These are phyloP conservation scores for Iris macrosiphon DNA, from an alignment of 106 monocot species.

Conservation along the genomic window DNA sequence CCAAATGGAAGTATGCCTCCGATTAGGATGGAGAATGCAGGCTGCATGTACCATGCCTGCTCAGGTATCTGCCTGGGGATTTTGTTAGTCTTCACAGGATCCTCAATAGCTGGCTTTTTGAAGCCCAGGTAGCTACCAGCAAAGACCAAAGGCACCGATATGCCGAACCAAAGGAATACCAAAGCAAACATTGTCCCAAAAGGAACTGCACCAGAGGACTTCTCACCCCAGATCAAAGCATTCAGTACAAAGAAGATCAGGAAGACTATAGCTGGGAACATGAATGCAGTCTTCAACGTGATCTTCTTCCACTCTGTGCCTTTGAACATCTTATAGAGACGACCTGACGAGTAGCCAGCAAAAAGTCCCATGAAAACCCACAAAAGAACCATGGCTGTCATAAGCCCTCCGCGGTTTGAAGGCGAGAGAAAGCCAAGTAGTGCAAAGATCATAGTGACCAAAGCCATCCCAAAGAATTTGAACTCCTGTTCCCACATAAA, in stretches of 20 bases:
- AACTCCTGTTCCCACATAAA: slow-evolving; percentile 72
- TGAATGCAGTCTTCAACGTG: slow-evolving; percentile 55
- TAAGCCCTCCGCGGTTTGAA: slow-evolving; percentile 64
- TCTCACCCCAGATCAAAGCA: slow-evolving; percentile 68
- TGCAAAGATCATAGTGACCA: slow-evolving; percentile 71
- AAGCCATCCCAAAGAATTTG: slow-evolving; percentile 65
- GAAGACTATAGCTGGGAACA: slow-evolving; percentile 62
- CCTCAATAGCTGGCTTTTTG: slow-evolving; percentile 58
- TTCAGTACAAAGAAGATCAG: slow-evolving; percentile 59
- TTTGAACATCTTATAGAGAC: slow-evolving; percentile 70
- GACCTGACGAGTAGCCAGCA: slow-evolving; percentile 58
- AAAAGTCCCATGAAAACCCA: slow-evolving; percentile 82
- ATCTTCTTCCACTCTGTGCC: slow-evolving; percentile 70
- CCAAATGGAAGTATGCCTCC: slow-evolving; percentile 69
- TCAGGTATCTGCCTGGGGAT: slow-evolving; percentile 67
- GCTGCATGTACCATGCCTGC: slow-evolving; percentile 81
- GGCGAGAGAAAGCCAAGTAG: slow-evolving; percentile 64
- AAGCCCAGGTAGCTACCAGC: slow-evolving; percentile 59
- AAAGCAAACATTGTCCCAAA: slow-evolving; percentile 78
- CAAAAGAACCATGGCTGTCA: slow-evolving; percentile 72
- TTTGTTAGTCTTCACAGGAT: slow-evolving; percentile 67
- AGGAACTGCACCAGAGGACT: slow-evolving; percentile 71
- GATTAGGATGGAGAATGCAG: slow-evolving; percentile 60
- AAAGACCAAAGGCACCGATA: slow-evolving; percentile 65
- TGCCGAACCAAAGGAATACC: slow-evolving; percentile 68